Percentiles rank a stretch among this genome's conserved stretches.
phyloP scores from a whole-genome alignment of 176 grass and related monocot genomes.

The Paspalum notatum region DNA sequence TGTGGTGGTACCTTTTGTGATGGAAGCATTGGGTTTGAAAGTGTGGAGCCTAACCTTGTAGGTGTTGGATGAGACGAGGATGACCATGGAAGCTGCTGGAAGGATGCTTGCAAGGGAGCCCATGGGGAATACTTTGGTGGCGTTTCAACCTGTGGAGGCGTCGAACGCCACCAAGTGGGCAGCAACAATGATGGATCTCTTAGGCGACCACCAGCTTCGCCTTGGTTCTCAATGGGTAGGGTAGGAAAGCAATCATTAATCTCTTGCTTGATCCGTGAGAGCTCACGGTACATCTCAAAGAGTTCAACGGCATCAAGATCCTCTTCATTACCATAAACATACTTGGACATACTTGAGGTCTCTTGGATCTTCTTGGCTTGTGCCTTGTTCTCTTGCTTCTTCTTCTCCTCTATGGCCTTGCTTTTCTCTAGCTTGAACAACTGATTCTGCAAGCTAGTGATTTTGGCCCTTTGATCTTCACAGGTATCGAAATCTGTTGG shows the following conservation, averaged over 20 bases:
- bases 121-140: background rate
- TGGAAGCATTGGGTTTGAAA: background rate
- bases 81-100: background rate
- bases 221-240: background rate
- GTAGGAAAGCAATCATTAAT: background rate
- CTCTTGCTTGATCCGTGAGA: background rate
- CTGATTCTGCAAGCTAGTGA: background rate
- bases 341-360: background rate
- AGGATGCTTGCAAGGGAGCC: background rate
- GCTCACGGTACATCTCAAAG: background rate
- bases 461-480: background rate
- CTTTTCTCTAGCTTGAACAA: conserved; percentile 9
- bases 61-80: background rate
- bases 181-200: background rate
- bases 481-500: background rate
- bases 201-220: background rate
- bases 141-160: background rate
- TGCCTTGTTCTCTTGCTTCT: background rate
- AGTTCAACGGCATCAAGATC: conserved; percentile 12
- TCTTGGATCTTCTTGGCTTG: background rate
- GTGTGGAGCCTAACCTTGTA: background rate
- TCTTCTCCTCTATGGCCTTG: background rate
- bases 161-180: background rate
- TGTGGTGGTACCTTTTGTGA: background rate
- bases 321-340: background rate